These are phyloP conservation scores for Ophiostoma ulmi DNA, from an alignment of 2,329 filamentous ascomycete genomes.

Conservation along the genomic window DNA sequence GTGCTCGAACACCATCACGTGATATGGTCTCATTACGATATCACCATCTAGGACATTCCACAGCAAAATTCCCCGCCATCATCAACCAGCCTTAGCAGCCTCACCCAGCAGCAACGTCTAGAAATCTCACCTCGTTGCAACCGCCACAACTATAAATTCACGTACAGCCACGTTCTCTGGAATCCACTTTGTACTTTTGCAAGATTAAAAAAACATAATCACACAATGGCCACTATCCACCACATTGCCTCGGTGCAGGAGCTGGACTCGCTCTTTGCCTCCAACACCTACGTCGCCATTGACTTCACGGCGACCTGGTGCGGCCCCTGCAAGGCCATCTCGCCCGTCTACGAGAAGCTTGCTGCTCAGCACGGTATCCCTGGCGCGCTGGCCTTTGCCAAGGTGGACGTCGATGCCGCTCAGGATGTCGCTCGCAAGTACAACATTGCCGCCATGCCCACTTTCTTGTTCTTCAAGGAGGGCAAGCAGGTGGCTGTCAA, in stretches of 20 bases:
- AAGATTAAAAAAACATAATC: background rate
- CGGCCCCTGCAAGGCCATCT: conserved; percentile 55
- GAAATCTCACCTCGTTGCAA: background rate
- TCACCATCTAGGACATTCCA: conserved; percentile 8
- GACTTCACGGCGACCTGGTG: conserved; percentile 58
- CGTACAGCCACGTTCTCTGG: background rate
- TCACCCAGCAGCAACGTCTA: background rate
- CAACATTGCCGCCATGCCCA: conserved; percentile 52
- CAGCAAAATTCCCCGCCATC: conserved; percentile 8
- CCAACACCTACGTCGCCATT: conserved; percentile 48
- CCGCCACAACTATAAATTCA: background rate
- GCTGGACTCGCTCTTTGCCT: conserved; percentile 46
- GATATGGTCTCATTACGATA: background rate
- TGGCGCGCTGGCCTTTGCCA: conserved; percentile 50
- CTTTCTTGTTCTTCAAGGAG: conserved; percentile 51
- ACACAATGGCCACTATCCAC: conserved; percentile 33
- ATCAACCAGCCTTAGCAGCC: background rate
- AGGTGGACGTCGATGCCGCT: conserved; percentile 54
- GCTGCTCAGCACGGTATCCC: conserved; percentile 39
- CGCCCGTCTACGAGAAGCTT: conserved; percentile 48
- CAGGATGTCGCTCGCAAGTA: conserved; percentile 47
- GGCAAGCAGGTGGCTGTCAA: conserved; percentile 17
- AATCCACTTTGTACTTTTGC: background rate
- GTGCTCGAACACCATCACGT: conserved; percentile 7
- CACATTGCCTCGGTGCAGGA: conserved; percentile 41